These are phyloP conservation scores for Takashimella tepidaria DNA, from an alignment of 1,284 basidiomycete species.

Conservation along the genomic window DNA sequence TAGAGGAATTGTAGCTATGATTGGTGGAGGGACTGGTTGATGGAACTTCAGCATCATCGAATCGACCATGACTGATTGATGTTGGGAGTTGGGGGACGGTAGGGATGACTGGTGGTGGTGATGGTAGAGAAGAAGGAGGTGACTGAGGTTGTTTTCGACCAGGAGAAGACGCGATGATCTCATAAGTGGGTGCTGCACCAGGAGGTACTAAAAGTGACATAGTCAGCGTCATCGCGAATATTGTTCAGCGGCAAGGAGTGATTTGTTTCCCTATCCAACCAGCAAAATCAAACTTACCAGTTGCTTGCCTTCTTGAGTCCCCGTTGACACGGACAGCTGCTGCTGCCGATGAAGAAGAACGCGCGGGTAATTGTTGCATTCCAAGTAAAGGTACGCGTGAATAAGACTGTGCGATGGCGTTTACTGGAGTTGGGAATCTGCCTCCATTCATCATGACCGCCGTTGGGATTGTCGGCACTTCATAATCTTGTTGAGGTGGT, in stretches of 20 bases:
- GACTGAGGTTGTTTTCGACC: not conserved
- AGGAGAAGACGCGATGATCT: conserved; percentile 1
- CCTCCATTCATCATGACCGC: not conserved
- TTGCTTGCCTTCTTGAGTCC: not conserved
- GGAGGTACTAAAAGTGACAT: not conserved
- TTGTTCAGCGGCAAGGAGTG: too few species aligned
- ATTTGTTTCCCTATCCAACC: too few species aligned
- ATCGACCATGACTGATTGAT: conserved; percentile 4
- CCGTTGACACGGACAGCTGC: not conserved
- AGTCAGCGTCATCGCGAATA: not conserved
- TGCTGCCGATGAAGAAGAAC: too few species aligned
- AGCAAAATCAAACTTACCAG: not conserved
- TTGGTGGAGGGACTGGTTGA: not conserved
- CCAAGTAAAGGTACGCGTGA: not conserved
- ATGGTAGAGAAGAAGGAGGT: not conserved
- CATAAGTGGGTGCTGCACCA: not conserved
- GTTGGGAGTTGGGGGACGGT: not conserved
- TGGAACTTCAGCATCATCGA: conserved; percentile 11
- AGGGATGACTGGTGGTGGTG: not conserved
- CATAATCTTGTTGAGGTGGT: not conserved
- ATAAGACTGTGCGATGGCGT: not conserved
- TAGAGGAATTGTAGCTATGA: too few species aligned
- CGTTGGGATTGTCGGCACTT: not conserved
- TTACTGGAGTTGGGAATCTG: not conserved
- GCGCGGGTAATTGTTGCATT: not conserved